Percentiles rank a stretch among this genome's conserved stretches.
Evolutionary conservation across 2,329 filamentous ascomycete genomes (phyloP).

Genomic region (Calycina herbarum): DNA sequence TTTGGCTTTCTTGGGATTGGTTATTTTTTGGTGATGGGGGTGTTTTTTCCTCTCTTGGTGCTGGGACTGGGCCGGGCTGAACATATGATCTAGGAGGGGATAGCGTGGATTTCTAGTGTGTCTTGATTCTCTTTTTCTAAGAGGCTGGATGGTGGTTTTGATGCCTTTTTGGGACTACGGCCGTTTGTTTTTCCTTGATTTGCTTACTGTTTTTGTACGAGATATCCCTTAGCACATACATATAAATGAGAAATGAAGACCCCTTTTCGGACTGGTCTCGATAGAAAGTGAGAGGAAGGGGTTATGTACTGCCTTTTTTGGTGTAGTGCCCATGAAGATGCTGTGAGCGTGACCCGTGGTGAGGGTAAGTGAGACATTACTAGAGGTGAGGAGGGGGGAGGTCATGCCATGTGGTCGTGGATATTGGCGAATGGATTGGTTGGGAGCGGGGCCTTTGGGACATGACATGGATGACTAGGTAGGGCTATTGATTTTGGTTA

Average conservation of each 20-base stretch:
- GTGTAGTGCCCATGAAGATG: not conserved
- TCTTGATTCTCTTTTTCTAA: not conserved
- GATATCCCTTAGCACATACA: not conserved
- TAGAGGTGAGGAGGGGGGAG: not conserved
- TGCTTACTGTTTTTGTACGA: not conserved
- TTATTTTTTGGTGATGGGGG: not conserved
- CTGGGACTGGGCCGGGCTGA: not conserved
- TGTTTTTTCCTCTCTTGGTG: not conserved
- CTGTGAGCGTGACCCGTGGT: not conserved
- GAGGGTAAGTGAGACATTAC: not conserved
- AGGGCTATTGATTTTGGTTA: not conserved
- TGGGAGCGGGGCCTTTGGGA: not conserved
- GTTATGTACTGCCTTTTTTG: not conserved
- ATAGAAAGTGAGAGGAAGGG: too few species aligned
- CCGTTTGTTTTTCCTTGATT: not conserved
- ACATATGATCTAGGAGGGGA: not conserved
- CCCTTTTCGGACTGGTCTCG: not conserved
- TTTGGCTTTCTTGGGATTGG: not conserved
- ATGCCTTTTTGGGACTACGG: conserved; percentile 3
- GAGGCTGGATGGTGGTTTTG: not conserved
- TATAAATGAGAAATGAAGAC: conserved; percentile 1
- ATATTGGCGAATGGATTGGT: not conserved
- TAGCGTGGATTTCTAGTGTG: not conserved
- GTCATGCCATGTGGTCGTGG: not conserved
- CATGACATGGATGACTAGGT: not conserved